phyloP scores from a whole-genome alignment of 768 basidiomycete genomes.

The Tylopilus subfusipes region DNA sequence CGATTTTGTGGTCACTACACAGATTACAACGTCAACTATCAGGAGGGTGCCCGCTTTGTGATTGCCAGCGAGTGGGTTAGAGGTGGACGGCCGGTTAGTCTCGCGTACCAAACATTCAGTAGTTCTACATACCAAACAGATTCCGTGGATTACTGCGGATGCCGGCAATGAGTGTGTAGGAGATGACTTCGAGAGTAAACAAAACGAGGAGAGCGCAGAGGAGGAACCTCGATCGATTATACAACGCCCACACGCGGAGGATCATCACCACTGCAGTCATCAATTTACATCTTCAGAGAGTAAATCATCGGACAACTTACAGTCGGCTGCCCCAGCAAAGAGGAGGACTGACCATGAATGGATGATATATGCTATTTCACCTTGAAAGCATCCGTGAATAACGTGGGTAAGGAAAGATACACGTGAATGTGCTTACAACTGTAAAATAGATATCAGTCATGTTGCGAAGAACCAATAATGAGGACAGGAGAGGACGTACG shows the following conservation, averaged over 20 bases:
- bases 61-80: no score
- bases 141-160: background rate
- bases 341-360: background rate
- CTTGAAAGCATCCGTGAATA: background rate
- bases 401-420: no score
- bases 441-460: background rate
- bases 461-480: background rate
- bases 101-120: no score
- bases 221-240: no score
- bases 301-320: background rate
- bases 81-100: no score
- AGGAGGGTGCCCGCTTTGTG: background rate
- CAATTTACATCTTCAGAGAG: background rate
- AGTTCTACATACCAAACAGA: background rate
- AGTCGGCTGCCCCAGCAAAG: slow-evolving; percentile 1
- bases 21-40: background rate
- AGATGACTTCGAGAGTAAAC: background rate
- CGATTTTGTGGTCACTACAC: background rate
- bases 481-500: background rate
- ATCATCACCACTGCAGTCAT: background rate
- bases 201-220: no score
- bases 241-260: no score
- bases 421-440: slow-evolving; percentile 1
- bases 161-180: background rate
- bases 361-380: background rate